Evolutionary conservation across 305 asterid species (phyloP).

Genomic region (Fraxinus dipetala): DNA sequence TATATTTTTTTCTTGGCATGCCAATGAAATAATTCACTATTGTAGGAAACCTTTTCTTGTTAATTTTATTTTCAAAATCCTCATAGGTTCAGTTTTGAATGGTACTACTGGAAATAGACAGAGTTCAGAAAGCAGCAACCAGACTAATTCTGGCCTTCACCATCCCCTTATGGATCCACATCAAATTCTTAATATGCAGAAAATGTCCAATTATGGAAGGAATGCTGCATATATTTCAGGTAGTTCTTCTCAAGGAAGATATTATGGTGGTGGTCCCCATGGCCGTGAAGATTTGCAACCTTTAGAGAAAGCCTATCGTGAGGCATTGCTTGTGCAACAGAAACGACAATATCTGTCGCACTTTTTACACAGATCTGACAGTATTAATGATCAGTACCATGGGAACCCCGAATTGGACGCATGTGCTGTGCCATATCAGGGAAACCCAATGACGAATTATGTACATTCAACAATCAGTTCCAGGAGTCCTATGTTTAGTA

Average conservation of each 20-base stretch:
- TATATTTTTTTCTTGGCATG: conserved; percentile 13
- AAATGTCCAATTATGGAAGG: conserved; percentile 30
- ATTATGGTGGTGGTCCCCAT: conserved; percentile 34
- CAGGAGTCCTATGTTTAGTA: conserved; percentile 39
- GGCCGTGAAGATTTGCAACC: conserved; percentile 46
- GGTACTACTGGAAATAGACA: conserved; percentile 38
- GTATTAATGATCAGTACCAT: conserved; percentile 37
- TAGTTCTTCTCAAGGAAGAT: conserved; percentile 40
- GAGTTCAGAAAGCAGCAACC: conserved; percentile 39
- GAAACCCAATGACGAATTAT: conserved; percentile 29
- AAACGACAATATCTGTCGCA: conserved; percentile 47
- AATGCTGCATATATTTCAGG: conserved; percentile 29
- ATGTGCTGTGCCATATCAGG: conserved; percentile 32
- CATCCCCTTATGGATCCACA: conserved; percentile 39
- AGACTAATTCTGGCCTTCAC: conserved; percentile 38
- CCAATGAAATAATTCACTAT: not conserved
- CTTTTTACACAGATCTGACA: conserved; percentile 34
- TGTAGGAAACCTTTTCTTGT: not conserved
- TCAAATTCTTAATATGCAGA: conserved; percentile 39
- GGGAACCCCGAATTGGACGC: conserved; percentile 34
- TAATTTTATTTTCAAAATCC: not conserved
- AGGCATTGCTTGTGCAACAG: conserved; percentile 58
- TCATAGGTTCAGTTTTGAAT: conserved; percentile 46
- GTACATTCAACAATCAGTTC: conserved; percentile 36
- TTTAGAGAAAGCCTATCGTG: conserved; percentile 68